These are phyloP conservation scores for Trichoderma sp. DNA, from an alignment of 2,329 filamentous ascomycete genomes.

Conservation along the genomic window DNA sequence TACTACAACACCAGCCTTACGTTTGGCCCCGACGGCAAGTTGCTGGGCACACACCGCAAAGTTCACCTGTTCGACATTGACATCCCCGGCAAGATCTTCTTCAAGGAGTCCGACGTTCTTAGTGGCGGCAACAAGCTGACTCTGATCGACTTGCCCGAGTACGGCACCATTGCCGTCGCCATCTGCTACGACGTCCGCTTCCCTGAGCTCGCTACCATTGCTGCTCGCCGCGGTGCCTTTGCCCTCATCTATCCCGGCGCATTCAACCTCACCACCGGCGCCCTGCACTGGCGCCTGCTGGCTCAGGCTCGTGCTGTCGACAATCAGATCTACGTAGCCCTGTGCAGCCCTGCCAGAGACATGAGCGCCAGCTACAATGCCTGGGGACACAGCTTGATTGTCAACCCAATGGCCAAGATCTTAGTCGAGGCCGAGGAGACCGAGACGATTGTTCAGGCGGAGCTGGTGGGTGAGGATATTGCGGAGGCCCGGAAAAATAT, in stretches of 20 bases:
- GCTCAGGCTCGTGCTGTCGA: constrained; percentile 83
- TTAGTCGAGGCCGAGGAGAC: constrained; percentile 73
- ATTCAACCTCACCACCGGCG: constrained; percentile 91
- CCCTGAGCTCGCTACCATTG: constrained; percentile 87
- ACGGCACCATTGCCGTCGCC: constrained; percentile 80
- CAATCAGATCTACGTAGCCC: constrained; percentile 88
- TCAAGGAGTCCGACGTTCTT: constrained; percentile 86
- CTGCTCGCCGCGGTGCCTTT: constrained; percentile 82
- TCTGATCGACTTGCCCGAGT: constrained; percentile 80
- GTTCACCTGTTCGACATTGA: constrained; percentile 97
- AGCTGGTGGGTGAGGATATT: constrained; percentile 66
- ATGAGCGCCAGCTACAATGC: constrained; percentile 76
- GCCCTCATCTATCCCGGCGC: constrained; percentile 91
- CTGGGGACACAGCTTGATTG: constrained; percentile 86
- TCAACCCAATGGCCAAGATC: constrained; percentile 84
- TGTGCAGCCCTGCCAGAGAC: constrained; percentile 89
- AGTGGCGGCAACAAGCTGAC: constrained; percentile 82
- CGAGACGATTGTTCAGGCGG: constrained; percentile 72
- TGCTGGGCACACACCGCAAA: constrained; percentile 89
- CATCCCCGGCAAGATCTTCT: constrained; percentile 91
- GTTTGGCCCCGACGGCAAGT: constrained; percentile 73
- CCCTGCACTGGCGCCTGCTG: constrained; percentile 84
- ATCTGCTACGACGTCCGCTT: constrained; percentile 99
- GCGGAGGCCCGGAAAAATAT: constrained; percentile 77
- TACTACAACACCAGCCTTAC: constrained; percentile 90